Percentiles rank a stretch among this genome's conserved stretches.
phyloP scores from a whole-genome alignment of 371 early-diverging fungal species.

The Syncephalastrum sp. region DNA sequence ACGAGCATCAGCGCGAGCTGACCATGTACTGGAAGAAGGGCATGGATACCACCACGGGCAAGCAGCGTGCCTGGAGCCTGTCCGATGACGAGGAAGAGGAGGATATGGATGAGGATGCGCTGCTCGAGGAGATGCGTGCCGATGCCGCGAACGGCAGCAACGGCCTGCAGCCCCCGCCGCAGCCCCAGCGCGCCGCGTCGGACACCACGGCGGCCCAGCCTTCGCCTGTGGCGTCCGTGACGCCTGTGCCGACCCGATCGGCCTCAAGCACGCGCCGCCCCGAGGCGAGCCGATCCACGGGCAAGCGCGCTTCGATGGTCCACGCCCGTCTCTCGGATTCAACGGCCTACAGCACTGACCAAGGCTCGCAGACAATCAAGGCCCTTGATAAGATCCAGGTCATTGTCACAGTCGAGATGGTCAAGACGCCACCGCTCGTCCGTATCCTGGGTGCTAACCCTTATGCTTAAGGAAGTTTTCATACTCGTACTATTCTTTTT shows the following conservation, averaged over 20 bases:
- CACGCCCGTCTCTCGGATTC: slow-evolving; percentile 38
- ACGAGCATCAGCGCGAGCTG: slow-evolving; percentile 32
- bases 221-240: slow-evolving; percentile 7
- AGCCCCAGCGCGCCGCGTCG: slow-evolving; percentile 1
- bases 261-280: slow-evolving; percentile 17
- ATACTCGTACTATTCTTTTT: neutral
- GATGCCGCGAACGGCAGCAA: neutral
- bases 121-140: slow-evolving; percentile 28
- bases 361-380: slow-evolving; percentile 57
- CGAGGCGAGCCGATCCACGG: slow-evolving; percentile 23
- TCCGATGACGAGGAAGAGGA: slow-evolving; percentile 38
- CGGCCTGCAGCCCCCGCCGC: slow-evolving; percentile 2
- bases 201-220: slow-evolving; percentile 18
- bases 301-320: slow-evolving; percentile 39
- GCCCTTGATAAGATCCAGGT: slow-evolving; percentile 63
- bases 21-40: slow-evolving; percentile 55
- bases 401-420: slow-evolving; percentile 58
- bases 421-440: slow-evolving; percentile 68
- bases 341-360: slow-evolving; percentile 37
- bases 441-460: slow-evolving; percentile 69
- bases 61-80: slow-evolving; percentile 24
- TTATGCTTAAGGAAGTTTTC: slow-evolving; percentile 29
- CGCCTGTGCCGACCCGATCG: no score
- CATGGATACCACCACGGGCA: slow-evolving; percentile 36
- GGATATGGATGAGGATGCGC: slow-evolving; percentile 31